Evolutionary conservation across 805 yeast species (phyloP).

Genomic region (Lipomyces sp.): DNA sequence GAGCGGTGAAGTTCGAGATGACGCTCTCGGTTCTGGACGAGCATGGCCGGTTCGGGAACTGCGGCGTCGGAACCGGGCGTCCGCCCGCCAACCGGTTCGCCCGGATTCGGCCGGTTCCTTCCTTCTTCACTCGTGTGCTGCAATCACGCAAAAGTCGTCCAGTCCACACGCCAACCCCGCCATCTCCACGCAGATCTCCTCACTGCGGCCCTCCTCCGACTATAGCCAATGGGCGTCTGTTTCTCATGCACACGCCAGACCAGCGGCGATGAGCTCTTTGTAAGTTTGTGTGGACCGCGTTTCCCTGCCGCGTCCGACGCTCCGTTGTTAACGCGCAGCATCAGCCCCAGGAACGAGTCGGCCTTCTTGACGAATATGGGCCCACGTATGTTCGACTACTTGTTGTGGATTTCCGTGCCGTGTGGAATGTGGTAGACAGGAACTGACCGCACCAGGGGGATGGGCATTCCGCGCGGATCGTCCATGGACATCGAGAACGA

Average conservation of each 20-base stretch:
- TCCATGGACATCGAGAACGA: not conserved
- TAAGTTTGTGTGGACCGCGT: constrained; percentile 4
- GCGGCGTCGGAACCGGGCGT: too few species aligned
- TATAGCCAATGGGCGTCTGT: constrained; percentile 25
- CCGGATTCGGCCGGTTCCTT: too few species aligned
- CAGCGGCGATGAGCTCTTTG: constrained; percentile 23
- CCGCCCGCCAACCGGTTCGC: too few species aligned
- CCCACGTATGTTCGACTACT: constrained; percentile 17
- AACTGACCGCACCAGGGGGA: constrained; percentile 6
- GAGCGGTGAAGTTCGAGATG: too few species aligned
- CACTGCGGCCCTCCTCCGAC: too few species aligned
- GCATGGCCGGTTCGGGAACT: too few species aligned
- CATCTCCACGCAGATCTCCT: too few species aligned
- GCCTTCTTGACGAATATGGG: constrained; percentile 25
- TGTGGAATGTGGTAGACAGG: not conserved
- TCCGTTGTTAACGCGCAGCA: not conserved
- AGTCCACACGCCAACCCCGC: too few species aligned
- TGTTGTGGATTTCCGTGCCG: not conserved
- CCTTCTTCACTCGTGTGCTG: too few species aligned
- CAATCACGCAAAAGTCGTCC: too few species aligned
- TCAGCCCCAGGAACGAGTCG: constrained; percentile 25
- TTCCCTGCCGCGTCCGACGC: not conserved
- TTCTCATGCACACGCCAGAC: constrained; percentile 21
- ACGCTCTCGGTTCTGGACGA: too few species aligned
- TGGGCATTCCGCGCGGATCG: constrained; percentile 15